Evolutionary conservation across 495 filamentous ascomycete genomes (phyloP), one percentile per base, ranked within the genome.

Genomic region (Lepraria neglecta): DNA sequence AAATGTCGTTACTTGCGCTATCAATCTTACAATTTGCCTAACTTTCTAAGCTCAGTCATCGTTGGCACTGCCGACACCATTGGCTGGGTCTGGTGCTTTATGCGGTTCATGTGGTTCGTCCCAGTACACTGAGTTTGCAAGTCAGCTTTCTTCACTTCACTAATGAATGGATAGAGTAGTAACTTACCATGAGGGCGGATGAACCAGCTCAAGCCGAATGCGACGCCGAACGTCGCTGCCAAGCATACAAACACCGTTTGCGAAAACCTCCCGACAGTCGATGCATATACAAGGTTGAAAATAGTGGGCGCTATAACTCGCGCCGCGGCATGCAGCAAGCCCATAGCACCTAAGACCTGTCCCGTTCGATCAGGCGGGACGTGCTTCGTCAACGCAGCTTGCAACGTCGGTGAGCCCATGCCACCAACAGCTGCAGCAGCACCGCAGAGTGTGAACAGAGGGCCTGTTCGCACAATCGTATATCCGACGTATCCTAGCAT

Each of bases 381-480:
- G 70, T 97, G 94, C 69, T 97, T 97, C 56, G 90, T 97, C 19
- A 97, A 73, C 0, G 88, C 79, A 0, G 86, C 84, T 66, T 95
- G 89, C 54, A 96, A 73, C 0, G 87, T 92, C 4, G 94, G 92
- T 6, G 84, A 85, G 0, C 84, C 92, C 56, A 97, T 84, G 3
- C 92, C 91, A 12, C 92, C 94, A 43, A 95, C 73, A 0, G 89
- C 78, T 3, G 89, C 86, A 24, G 88, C 66, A 24, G 85, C 75
- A 52, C 89, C 94, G 14, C 84, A 87, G 5, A 84, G 44, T 10
- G 89, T 81, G 71, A 87, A 81, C 3, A 87, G 53, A 0, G 70
- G 64, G 4, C 81, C 77, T 15, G 75, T 79, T 3, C 78, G 77
- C 1, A 83, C 82, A 47, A 89, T 65, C 0, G 87, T 74, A 70